Evolutionary conservation across 805 yeast genomes (phyloP), one percentile per base, ranked within the genome.

Genomic region (Saccharomycopsis selenospora): DNA sequence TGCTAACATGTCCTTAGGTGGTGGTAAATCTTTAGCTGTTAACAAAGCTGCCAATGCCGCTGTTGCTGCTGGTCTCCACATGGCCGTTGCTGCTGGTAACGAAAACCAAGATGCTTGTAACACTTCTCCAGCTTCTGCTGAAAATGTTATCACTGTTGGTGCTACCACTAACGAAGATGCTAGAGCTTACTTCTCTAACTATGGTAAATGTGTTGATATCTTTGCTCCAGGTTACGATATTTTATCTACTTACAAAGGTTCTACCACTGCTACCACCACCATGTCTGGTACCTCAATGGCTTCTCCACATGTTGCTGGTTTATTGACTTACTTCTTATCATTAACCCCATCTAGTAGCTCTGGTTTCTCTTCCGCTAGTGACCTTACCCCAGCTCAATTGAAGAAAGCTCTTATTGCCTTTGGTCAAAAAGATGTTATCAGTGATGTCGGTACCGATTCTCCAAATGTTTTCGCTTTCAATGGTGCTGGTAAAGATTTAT

Each of bases 251-350:
- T 85, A 84, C 64, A 85, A 82, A 63, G 93, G 93, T 40, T 79
- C 87, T 3, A 72, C 75, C 46, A 67, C 77, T 47, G 85, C 89
- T 40, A 82, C 91, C 57, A 89, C 93, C 41, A 78, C 86, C 36
- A 72, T 85, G 63, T 84, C 95, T 33, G 99, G 99, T 68, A 91
- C 97, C 8, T 91, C 98, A 13, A 91, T 91, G 99, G 96, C 98
- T 20, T 85, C 97, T 33, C 98, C 99, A 41, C 96, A 89, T 62
- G 90, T 90, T 57, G 82, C 89, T 52, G 99, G 99, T 58, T 74
- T 91, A 65, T 79, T 89, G 61, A 77, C 96, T 5, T 91, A 91
- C 74, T 91, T 79, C 70, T 71, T 90, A 63, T 83, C 95, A 5
- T 76, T 89, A 66, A 87, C 85, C 69, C 95, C 96, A 56, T 83